Evolutionary conservation across 176 grass and related monocot genomes (phyloP).

Genomic region (Miscanthus lutarioriparius): DNA sequence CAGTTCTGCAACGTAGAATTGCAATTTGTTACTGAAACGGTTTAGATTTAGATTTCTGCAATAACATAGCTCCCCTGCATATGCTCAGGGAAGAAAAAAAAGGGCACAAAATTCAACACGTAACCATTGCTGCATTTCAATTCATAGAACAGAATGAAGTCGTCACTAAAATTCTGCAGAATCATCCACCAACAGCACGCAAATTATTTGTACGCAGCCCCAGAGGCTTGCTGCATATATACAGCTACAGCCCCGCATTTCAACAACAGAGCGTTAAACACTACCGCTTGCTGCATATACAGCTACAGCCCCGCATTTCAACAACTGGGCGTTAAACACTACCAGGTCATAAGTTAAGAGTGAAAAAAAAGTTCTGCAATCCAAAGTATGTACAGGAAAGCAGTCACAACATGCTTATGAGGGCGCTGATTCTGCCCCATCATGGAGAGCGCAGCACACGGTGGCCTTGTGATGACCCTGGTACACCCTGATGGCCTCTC

Average conservation of each 20-base stretch:
- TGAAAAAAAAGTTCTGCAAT: not conserved
- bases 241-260: not conserved
- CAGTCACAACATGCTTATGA: not conserved
- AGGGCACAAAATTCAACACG: not conserved
- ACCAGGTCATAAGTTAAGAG: no score
- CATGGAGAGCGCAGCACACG: constrained; percentile 75
- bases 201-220: not conserved
- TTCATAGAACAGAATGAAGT: not conserved
- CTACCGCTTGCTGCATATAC: not conserved
- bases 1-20: no score
- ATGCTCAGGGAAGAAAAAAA: not conserved
- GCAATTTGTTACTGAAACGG: no score
- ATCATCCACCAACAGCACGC: not conserved
- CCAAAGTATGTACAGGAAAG: constrained; percentile 2
- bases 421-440: constrained; percentile 72
- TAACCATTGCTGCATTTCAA: not conserved
- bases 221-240: not conserved
- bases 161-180: not conserved
- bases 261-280: not conserved
- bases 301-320: not conserved
- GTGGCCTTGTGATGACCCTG: constrained; percentile 90
- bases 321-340: not conserved
- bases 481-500: constrained; percentile 85
- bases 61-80: no score
- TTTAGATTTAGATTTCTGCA: no score